A percentile compares a stretch with the other conserved stretches of the same genome.
These are phyloP conservation scores for Puccinia polysora DNA, from an alignment of 1,284 basidiomycete species.

Conservation along the genomic window DNA sequence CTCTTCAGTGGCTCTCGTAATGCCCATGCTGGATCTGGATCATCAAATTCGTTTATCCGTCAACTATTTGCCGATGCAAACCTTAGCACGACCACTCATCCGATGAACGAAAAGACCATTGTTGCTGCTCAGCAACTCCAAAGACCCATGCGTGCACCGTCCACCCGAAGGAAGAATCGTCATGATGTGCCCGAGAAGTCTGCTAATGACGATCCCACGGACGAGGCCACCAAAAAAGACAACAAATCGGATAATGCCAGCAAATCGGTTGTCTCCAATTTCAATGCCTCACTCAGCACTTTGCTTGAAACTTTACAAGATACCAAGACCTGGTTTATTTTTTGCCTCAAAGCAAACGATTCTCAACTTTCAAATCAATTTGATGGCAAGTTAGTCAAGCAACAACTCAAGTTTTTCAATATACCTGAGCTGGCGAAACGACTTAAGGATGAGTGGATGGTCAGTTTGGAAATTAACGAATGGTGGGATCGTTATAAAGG, in stretches of 20 bases:
- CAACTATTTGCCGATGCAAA: conserved; percentile 80
- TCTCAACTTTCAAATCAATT: conserved; percentile 87
- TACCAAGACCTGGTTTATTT: conserved; percentile 84
- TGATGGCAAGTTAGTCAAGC: conserved; percentile 84
- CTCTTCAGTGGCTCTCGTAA: conserved; percentile 63
- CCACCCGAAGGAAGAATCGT: conserved; percentile 68
- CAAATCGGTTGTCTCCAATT: conserved; percentile 76
- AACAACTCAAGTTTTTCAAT: conserved; percentile 78
- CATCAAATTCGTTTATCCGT: conserved; percentile 83
- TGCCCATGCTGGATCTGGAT: conserved; percentile 59
- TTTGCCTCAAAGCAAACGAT: conserved; percentile 91
- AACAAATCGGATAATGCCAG: conserved; percentile 50
- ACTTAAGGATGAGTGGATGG: conserved; percentile 66
- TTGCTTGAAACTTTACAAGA: conserved; percentile 85
- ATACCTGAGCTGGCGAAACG: conserved; percentile 72
- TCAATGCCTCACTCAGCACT: conserved; percentile 73
- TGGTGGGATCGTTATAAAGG: conserved; percentile 74
- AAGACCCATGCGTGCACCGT: conserved; percentile 86
- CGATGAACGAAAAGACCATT: conserved; percentile 85
- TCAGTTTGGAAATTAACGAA: conserved; percentile 78
- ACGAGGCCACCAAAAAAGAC: conserved; percentile 47
- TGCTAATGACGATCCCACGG: conserved; percentile 49
- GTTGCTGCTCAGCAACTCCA: conserved; percentile 87
- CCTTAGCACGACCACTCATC: conserved; percentile 83
- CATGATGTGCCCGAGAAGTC: conserved; percentile 56